Conservation (phyloP, 805 yeast species). For the Wilhelminamyces savonicus region DNA sequence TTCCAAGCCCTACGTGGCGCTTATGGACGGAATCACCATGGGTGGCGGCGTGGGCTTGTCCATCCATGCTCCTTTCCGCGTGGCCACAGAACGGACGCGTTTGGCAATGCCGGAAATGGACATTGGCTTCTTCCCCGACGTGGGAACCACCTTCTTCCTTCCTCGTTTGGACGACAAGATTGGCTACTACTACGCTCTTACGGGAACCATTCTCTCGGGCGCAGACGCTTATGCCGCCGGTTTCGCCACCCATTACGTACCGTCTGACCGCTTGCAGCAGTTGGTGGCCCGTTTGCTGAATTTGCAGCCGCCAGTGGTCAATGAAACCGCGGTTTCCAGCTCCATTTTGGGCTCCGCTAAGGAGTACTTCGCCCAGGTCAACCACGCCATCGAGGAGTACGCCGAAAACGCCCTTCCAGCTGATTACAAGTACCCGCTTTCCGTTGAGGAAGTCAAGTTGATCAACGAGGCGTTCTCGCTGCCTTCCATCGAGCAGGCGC, state of each 20-base stretch:
- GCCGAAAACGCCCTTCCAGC: conserved; percentile 56
- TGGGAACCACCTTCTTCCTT: conserved; percentile 86
- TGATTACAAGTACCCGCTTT: conserved; percentile 52
- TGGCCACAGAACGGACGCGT: conserved; percentile 86
- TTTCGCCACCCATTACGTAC: conserved; percentile 84
- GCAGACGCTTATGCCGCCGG: conserved; percentile 79
- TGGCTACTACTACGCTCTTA: conserved; percentile 80
- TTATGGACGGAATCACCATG: conserved; percentile 92
- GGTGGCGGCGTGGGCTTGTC: conserved; percentile 97
- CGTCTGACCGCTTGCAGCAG: conserved; percentile 54
- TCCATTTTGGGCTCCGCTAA: conserved; percentile 15
- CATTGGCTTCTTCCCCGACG: conserved; percentile 95
- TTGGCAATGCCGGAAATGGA: conserved; percentile 98
- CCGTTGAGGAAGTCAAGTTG: conserved; percentile 48
- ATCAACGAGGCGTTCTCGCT: conserved; percentile 66
- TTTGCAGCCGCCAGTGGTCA: conserved; percentile 40
- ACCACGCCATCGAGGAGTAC: conserved; percentile 74
- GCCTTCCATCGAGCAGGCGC: conserved; percentile 47
- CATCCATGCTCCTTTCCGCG: conserved; percentile 85
- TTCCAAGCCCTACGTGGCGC: conserved; percentile 77
- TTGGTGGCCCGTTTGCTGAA: conserved; percentile 62
- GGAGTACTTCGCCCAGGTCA: conserved; percentile 52
- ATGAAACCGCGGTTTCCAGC: conserved; percentile 21
- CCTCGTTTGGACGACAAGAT: conserved; percentile 76
- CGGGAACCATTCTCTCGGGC: conserved; percentile 76